Base-by-base conservation (phyloP, 2,329 filamentous ascomycete species). In the Pseudogymnoascus sp. region DNA sequence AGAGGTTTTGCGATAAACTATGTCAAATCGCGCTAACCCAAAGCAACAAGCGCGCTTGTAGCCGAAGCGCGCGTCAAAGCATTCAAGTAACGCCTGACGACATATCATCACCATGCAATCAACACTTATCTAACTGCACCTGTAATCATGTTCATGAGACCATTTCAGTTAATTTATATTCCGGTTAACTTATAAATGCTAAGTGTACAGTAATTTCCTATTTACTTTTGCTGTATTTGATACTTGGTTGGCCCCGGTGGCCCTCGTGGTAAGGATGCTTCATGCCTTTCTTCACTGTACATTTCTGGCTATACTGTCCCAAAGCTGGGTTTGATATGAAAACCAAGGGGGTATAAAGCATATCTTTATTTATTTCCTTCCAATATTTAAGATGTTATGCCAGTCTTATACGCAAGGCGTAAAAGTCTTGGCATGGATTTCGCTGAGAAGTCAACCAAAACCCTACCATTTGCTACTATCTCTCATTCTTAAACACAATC, bases 1-100 rank as follows among this genome's bases (percentile, higher is more conserved):
- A 57, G 50, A 57, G 50, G 50, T 33, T 57, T 57, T 57, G 28
- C 50, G 28, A 57, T 57, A 57, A 57, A 57, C 50, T 57, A 57
- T 35, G 50, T 57, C 50, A 57, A 57, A 19, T 17, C 13, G 28
- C 28, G 50, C 50, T 57, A 57, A 57, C 50, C 50, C 4, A 57
- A 57, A 57, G 28, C 50, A 33, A 33, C 50, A 57, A 57, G n/a
- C 50, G 50, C 50, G 50, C 50, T 57, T 57, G 28, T 19, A 33
- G n/a, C 11, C 33, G 28, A 57, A 57, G 50, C 50, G 50, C 50
- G 50, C 50, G 50, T 33, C 50, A 57, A 57, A 53, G 23, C 47
- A 17, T 11, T 17, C 6, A 4, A 57, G 11, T 28, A 33, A 57
- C 28, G 11, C 19, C 50, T 28, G 15, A 57, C 50, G 50, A 57